Evolutionary conservation across 2,329 filamentous ascomycete species (phyloP), one percentile per base, ranked within the genome.

Genomic region (Knufia petricola): DNA sequence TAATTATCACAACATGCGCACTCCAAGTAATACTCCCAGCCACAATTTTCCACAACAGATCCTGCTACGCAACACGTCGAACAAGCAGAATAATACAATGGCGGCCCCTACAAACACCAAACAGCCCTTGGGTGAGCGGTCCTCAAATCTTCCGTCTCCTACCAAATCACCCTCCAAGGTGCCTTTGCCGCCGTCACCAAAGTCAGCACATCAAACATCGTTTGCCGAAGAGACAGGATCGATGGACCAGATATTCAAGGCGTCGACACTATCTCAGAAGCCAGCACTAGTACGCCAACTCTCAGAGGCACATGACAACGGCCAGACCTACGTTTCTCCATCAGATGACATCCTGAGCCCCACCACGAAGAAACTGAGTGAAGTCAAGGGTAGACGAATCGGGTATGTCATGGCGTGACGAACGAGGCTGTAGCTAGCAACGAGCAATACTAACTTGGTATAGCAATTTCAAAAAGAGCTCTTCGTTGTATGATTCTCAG

Each of bases 291-390:
- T 30, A 19, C 34, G 24, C 20, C 26, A 38, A 28, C 9, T 47
- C 10, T 30, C 44, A 15, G 44, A 47, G 17, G 34, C 44, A 28
- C 41, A 44, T 20, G 13, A 19, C n/a, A 12, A 19, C n/a, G 41
- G 26, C 23, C 47, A 55, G 37, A 63, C 64, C 38, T 73, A 73
- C 53, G 63, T 73, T 50, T 73, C 70, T 30, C 71, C 71, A 0
- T 72, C 69, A 3, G 71, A 74, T 54, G 66, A 68, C 32, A 69
- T 74, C 43, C 69, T 71, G 65, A 72, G 69, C 44, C 71, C 71
- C 2, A 71, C 69, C 51, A 71, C 69, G 23, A 70, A 71, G 63
- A 74, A 73, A 47, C 48, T 74, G 59, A 70, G 66, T 45, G 66
- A 72, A 49, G 60, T 73, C 48, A 74, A 74, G 64, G 67, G 67